A percentile compares a stretch with the other conserved stretches of the same genome.
These are phyloP conservation scores for Arthromyces matolae DNA, from an alignment of 768 basidiomycete genomes.

Conservation along the genomic window DNA sequence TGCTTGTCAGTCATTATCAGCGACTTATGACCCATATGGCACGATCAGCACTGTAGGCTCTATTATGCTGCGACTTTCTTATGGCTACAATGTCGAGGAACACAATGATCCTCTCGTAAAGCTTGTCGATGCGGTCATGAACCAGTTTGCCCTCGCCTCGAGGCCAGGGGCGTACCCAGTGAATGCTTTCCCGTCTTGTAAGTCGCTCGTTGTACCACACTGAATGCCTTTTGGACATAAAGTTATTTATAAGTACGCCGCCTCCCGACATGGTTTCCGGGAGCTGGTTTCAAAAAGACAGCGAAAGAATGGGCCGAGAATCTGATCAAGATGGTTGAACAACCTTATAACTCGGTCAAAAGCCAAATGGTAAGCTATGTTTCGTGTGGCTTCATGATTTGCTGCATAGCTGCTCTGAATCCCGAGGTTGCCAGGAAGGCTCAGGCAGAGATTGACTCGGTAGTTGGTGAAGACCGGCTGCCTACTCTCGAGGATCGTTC, in stretches of 20 bases:
- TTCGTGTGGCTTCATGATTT: neutral
- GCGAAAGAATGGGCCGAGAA: slow-evolving; percentile 52
- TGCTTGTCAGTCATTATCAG: slow-evolving; percentile 4
- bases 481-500: no score
- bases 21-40: neutral
- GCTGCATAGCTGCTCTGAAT: no score
- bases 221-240: neutral
- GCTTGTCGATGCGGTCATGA: slow-evolving; percentile 47
- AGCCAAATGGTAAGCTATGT: slow-evolving; percentile 49
- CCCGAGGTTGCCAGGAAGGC: no score
- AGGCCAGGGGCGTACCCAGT: slow-evolving; percentile 51
- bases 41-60: slow-evolving; percentile 42
- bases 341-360: slow-evolving; percentile 54
- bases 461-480: no score
- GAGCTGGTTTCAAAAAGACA: slow-evolving; percentile 51
- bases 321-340: slow-evolving; percentile 50
- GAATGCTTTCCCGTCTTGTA: slow-evolving; percentile 46
- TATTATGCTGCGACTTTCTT: slow-evolving; percentile 46
- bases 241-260: slow-evolving; percentile 51
- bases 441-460: no score
- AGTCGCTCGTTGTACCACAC: neutral
- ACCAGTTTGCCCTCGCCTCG: slow-evolving; percentile 51
- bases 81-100: slow-evolving; percentile 52
- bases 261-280: slow-evolving; percentile 62
- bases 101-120: slow-evolving; percentile 46